Base-by-base conservation (phyloP, 345 rosid species). In the Citrus australasica region DNA sequence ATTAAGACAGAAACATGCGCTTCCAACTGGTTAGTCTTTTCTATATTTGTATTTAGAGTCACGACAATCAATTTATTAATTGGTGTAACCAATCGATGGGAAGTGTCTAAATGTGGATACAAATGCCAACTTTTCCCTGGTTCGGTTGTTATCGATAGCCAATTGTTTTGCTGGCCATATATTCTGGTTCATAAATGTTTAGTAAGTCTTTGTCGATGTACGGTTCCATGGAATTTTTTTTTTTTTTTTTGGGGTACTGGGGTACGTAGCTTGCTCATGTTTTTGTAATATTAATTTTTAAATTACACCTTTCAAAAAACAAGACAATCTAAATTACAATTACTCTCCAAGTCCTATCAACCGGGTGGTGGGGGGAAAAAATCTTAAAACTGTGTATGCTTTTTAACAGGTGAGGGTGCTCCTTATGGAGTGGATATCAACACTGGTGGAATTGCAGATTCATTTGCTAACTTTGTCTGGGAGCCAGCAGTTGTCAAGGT, bases 401-500 rank as follows among this genome's bases (percentile, higher is more conserved):
- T 62, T 69, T 75, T 21, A 69, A 79, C 83, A 97, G 98, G 97
- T 67, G 95, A 94, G 79, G 99, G 98, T 66, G 95, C 98, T 9
- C 90, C 89, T 59, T 97, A 86, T 67, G 99, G 99, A 71, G 99
- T 97, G 79, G 98, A 97, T 82, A 90, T 97, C 73, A 93, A 97
- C 85, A 90, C 96, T 14, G 98, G 98, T 53, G 99, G 98, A 82
- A 92, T 97, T 40, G 92, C 92, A 4, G 98, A 97, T 87, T 94
- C 99, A 35, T 94, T 91, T 91, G 90, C 96, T 24, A 93, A 91
- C 89, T 94, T 97, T 79, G 98, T 97, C 7, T 97, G 99, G 99
- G 99, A 97, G 79, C 99, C 99, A 76, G 89, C 99, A 22, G 98
- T 94, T 69, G 99, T 94, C 16, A 94, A 97, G 98, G 99, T 85